Conservation (phyloP, 768 basidiomycete species). For the Boletus sp. region DNA sequence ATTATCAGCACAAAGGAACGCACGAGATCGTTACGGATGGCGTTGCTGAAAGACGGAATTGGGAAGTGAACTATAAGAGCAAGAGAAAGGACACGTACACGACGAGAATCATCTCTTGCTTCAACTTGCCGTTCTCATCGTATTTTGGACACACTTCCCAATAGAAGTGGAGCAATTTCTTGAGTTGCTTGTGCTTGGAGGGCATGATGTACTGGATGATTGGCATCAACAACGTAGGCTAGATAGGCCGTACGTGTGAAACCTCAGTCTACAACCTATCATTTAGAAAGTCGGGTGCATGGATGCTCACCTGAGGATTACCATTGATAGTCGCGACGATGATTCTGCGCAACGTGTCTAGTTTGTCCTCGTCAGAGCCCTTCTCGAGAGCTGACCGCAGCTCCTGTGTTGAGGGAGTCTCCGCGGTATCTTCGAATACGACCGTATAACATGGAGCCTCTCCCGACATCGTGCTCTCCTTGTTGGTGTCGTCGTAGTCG, state of each 20-base stretch:
- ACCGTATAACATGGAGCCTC: conserved; percentile 77
- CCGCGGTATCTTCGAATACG: conserved; percentile 67
- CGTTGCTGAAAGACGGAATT: conserved; percentile 57
- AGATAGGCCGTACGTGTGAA: background rate
- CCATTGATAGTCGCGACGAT: conserved; percentile 93
- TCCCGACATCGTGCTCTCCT: conserved; percentile 28
- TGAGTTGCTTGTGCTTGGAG: conserved; percentile 90
- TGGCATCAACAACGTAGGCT: conserved; percentile 95
- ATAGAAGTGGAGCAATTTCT: conserved; percentile 94
- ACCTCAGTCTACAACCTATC: background rate
- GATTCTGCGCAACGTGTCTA: conserved; percentile 93
- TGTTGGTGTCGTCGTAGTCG: conserved; percentile 10
- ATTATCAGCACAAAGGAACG: conserved; percentile 27
- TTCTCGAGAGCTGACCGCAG: conserved; percentile 84
- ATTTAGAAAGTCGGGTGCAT: background rate
- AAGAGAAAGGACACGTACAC: conserved; percentile 58
- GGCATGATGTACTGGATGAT: conserved; percentile 98
- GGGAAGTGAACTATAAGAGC: conserved; percentile 7
- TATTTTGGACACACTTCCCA: conserved; percentile 99
- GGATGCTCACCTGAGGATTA: conserved; percentile 70
- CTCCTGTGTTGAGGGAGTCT: conserved; percentile 78
- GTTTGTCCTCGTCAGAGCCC: conserved; percentile 94
- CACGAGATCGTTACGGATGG: conserved; percentile 95
- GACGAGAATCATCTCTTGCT: conserved; percentile 99
- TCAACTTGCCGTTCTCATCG: conserved; percentile 94